phyloP scores from a whole-genome alignment of 1,284 basidiomycete species.

The Sanghuangporus baumii region DNA sequence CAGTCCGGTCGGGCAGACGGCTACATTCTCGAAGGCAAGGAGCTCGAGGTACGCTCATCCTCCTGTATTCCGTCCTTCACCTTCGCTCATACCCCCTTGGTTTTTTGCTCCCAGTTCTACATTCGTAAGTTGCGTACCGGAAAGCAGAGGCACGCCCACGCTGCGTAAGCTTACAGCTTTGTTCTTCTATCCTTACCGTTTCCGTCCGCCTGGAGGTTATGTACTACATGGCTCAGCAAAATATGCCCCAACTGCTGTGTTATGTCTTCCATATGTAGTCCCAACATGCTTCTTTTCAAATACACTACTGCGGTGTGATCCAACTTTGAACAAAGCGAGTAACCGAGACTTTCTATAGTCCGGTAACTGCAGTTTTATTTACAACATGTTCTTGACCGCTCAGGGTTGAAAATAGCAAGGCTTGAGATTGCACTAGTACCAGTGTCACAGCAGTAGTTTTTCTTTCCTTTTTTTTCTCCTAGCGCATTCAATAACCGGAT shows the following conservation, averaged over 20 bases:
- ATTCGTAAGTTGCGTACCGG: conserved; percentile 85
- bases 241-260: conserved; percentile 9
- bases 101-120: conserved; percentile 65
- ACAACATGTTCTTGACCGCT: no score
- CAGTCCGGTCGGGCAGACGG: conserved; percentile 93
- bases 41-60: conserved; percentile 75
- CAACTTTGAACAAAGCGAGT: background rate
- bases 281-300: conserved; percentile 6
- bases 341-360: background rate
- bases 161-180: conserved; percentile 28
- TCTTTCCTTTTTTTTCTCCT: no score
- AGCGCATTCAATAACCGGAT: no score
- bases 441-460: no score
- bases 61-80: conserved; percentile 22
- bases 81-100: conserved; percentile 12
- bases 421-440: no score
- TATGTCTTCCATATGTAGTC: conserved; percentile 12
- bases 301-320: background rate
- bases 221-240: conserved; percentile 1
- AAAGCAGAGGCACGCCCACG: conserved; percentile 88
- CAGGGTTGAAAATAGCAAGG: no score
- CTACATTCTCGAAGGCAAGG: conserved; percentile 94
- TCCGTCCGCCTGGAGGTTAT: conserved; percentile 1
- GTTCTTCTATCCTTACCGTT: background rate
- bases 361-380: background rate